Evolutionary conservation across 2,329 filamentous ascomycete species (phyloP), one percentile per base, ranked within the genome.

Genomic region (Fusarium sp.): DNA sequence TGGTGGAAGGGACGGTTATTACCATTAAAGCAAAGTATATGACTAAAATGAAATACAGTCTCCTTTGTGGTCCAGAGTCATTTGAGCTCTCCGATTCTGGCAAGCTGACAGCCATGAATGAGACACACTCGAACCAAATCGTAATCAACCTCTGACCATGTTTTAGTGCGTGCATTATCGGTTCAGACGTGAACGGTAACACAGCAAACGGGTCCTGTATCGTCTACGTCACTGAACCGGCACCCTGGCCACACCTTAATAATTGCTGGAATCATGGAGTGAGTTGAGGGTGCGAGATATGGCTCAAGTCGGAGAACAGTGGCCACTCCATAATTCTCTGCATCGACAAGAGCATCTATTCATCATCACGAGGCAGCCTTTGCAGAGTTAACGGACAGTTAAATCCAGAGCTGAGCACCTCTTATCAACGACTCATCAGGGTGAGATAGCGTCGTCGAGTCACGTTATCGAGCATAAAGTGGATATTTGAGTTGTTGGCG

Each of bases 351-450:
- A 28, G 38, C 22, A 35, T n/a, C n/a, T 18, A 38, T 9, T 26
- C 42, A 52, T 26, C 31, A 63, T 72, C 49, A 60, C 57, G 22
- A 54, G 66, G 36, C 41, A 47, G 22, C 54, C 14, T 45, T 15
- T 18, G 14, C 33, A 33, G 33, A 33, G 33, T 33, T 38, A 48
- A 38, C 15, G 26, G 24, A 49, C 52, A 64, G 52, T n/a, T 48
- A 64, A 62, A 57, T 63, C 64, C 59, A 57, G 52, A 60, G 57
- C 69, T 60, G 52, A 60, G 57, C 65, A 66, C 54, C 62, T 70
- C 70, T 73, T 74, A 75, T 75, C 70, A 52, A 66, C 74, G 68
- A 70, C 66, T 75, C 76, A 78, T 78, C 76, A 78, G 70, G 76
- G 76, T 68, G 42, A 69, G 55, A 65, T 75, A 69, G 59, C 35